Evolutionary conservation across 257 asterid genomes (phyloP).

Genomic region (Solanum verrucosum): DNA sequence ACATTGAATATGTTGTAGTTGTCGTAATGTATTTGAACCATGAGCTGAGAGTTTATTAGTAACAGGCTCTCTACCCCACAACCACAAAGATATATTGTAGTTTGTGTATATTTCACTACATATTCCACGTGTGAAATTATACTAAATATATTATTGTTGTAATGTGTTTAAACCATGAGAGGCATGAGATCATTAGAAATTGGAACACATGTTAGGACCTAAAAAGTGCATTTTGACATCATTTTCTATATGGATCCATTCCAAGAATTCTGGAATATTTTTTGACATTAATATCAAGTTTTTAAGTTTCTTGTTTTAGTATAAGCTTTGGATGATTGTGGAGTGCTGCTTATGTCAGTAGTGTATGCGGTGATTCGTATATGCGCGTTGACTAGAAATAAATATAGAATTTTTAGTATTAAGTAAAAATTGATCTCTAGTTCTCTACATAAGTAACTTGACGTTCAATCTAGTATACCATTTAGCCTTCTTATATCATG

Average conservation of each 20-base stretch:
- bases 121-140: fast-evolving
- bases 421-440: background rate
- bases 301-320: background rate
- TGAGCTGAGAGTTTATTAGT: background rate
- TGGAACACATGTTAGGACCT: background rate
- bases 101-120: background rate
- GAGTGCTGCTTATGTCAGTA: background rate
- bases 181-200: background rate
- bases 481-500: background rate
- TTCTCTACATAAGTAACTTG: background rate
- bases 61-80: fast-evolving
- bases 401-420: no score
- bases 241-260: background rate
- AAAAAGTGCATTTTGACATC: background rate
- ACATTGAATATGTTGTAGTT: background rate
- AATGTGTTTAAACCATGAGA: background rate
- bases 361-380: background rate
- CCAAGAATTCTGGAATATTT: background rate
- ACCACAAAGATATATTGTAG: background rate
- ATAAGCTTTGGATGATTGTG: background rate
- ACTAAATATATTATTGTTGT: no score
- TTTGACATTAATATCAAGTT: background rate
- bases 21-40: background rate
- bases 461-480: background rate
- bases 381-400: background rate